A percentile compares a stretch with the other conserved stretches of the same genome.
These are phyloP conservation scores for Teunomyces stri DNA, from an alignment of 805 yeast species.

Conservation along the genomic window DNA sequence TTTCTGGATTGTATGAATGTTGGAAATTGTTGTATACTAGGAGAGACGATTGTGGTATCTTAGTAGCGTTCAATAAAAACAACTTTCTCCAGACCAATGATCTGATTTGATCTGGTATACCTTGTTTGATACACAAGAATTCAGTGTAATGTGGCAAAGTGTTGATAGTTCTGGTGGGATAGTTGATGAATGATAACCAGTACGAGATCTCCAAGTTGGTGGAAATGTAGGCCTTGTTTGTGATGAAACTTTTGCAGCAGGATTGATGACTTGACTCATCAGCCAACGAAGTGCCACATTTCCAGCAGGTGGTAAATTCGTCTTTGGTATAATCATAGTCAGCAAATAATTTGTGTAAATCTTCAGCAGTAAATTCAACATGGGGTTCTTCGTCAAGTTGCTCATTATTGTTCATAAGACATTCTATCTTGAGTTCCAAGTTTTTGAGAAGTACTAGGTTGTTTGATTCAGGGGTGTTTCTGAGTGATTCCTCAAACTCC, in stretches of 20 bases:
- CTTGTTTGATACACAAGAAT: constrained; percentile 41
- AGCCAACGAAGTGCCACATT: constrained; percentile 25
- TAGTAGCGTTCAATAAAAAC: constrained; percentile 27
- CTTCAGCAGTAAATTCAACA: constrained; percentile 13
- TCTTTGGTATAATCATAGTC: constrained; percentile 24
- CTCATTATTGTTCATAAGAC: constrained; percentile 10
- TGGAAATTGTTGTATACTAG: constrained; percentile 39
- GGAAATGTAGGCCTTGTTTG: constrained; percentile 12
- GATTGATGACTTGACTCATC: constrained; percentile 10
- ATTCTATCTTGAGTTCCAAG: constrained; percentile 27
- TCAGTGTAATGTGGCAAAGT: constrained; percentile 49
- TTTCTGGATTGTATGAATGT: constrained; percentile 39
- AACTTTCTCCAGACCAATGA: constrained; percentile 44
- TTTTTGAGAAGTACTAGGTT: constrained; percentile 21
- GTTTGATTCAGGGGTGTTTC: constrained; percentile 14
- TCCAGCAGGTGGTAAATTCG: constrained; percentile 32
- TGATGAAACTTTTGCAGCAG: constrained; percentile 27
- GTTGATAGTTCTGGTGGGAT: constrained; percentile 43
- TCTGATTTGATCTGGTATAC: constrained; percentile 45
- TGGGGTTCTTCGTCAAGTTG: constrained; percentile 7
- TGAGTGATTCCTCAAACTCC: constrained; percentile 35
- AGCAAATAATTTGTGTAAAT: constrained; percentile 14
- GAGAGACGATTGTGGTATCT: constrained; percentile 33
- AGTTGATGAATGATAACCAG: constrained; percentile 45
- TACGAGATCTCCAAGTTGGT: constrained; percentile 36